Evolutionary conservation across 495 filamentous ascomycete species (phyloP), one percentile per base, ranked within the genome.

Genomic region (Penicillium waksmanii): DNA sequence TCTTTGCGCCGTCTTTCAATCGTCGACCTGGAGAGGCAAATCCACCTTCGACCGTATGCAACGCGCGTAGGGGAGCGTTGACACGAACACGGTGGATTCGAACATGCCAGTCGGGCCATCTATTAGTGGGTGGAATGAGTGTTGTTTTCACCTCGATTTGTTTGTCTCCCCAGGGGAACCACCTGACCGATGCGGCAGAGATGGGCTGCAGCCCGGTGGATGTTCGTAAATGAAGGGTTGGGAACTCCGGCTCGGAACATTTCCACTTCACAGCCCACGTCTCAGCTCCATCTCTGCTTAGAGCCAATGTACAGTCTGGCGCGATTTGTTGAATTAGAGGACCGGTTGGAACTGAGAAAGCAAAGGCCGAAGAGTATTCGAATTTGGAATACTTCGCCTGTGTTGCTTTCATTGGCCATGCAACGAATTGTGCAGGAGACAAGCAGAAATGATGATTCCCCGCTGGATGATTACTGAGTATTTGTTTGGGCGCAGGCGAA

Each of bases 301-400:
- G 31, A 7, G 55, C 55, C 3, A 63, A 17, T 2, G 51, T 63
- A 25, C 55, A 58, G 12, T 63, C 60, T 36, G 55, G 60, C 11
- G 60, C 60, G 27, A 63, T 55, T 27, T 63, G 60, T 8, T 57
- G 55, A 13, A 63, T 58, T 8, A 58, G 21, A 13, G 51, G 51
- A 2, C 60, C 60, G 0, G 55, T 63, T 8, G 60, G 60, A 2
- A 63, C 60, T 0, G 55, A 58, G 68, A 90, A 91, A 5, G 77
- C 86, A 71, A 88, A 90, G 5, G 85, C 78, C 40, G 82, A 84
- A 44, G 80, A 84, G 70, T 90, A 90, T 6, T 86, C 86, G 70
- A 90, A 90, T 57, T 81, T 78, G 38, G 87, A 88, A 72, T 91
- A 91, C 65, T 90, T 90, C 55, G 88, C 84, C 70, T 90, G 87